Percentiles rank a stretch among this genome's conserved stretches.
phyloP scores from a whole-genome alignment of 2,329 filamentous ascomycete species.

The Aureobasidium namibiae region DNA sequence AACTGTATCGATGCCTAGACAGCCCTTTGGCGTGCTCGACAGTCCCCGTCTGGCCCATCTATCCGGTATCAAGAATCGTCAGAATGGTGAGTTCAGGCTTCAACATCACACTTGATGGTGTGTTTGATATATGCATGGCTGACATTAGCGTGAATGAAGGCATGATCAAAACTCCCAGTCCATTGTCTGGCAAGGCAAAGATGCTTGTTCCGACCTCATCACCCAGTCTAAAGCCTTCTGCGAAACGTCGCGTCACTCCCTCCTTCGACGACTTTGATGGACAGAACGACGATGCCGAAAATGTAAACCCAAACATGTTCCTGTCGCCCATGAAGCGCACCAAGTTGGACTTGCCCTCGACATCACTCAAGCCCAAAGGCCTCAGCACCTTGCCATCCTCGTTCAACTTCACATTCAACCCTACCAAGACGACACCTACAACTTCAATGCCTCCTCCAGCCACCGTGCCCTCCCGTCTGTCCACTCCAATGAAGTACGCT shows the following conservation, averaged over 20 bases:
- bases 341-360: conserved; percentile 31
- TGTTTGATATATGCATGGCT: conserved; percentile 15
- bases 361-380: conserved; percentile 30
- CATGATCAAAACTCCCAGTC: conserved; percentile 15
- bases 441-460: conserved; percentile 32
- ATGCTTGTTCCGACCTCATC: conserved; percentile 19
- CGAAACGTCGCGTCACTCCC: conserved; percentile 40
- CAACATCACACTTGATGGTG: neutral
- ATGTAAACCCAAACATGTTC: conserved; percentile 47
- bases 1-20: conserved; percentile 38
- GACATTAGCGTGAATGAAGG: conserved; percentile 11
- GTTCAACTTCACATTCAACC: conserved; percentile 17
- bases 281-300: conserved; percentile 44
- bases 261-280: conserved; percentile 31
- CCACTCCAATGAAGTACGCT: conserved; percentile 29
- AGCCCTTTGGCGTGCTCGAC: conserved; percentile 69
- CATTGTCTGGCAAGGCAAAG: conserved; percentile 22
- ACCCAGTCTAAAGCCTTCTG: conserved; percentile 26
- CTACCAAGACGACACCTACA: conserved; percentile 21
- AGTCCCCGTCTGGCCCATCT: conserved; percentile 61
- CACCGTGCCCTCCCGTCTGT: conserved; percentile 19
- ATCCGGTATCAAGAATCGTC: conserved; percentile 69
- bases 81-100: conserved; percentile 43
- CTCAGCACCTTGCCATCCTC: conserved; percentile 30
- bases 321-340: conserved; percentile 46